A percentile compares a stretch with the other conserved stretches of the same genome.
phyloP scores from a whole-genome alignment of 495 filamentous ascomycete species.

The Neurospora sp. region DNA sequence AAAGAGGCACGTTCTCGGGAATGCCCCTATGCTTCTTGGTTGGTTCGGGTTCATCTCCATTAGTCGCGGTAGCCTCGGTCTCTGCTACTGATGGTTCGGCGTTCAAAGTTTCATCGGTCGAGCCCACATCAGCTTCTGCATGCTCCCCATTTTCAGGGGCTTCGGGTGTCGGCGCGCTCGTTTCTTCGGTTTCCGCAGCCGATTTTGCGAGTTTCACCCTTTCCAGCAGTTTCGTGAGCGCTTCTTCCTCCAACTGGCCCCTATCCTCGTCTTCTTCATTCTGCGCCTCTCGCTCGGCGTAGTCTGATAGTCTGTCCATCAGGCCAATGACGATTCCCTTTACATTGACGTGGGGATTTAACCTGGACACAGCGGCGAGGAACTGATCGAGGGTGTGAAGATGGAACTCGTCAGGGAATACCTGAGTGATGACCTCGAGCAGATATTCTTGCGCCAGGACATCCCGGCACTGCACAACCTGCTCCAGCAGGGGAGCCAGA shows the following conservation, averaged over 20 bases:
- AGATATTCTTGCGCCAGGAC: conserved; percentile 96
- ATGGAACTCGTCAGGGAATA: conserved; percentile 97
- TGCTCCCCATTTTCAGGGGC: conserved; percentile 11
- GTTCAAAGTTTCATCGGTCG: conserved; percentile 10
- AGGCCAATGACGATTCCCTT: conserved; percentile 97
- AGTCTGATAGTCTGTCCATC: conserved; percentile 91
- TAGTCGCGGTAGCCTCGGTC: conserved; percentile 30
- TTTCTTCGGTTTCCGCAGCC: conserved; percentile 24
- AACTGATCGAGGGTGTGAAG: conserved; percentile 92
- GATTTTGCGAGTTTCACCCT: conserved; percentile 64
- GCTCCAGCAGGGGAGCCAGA: conserved; percentile 78
- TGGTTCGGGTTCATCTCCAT: conserved; percentile 28
- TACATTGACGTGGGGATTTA: conserved; percentile 93
- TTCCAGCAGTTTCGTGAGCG: conserved; percentile 63
- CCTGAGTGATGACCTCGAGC: conserved; percentile 94
- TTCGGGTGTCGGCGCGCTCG: conserved; percentile 5
- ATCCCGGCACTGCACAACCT: conserved; percentile 96
- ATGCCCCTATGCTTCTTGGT: conserved; percentile 55
- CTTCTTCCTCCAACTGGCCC: conserved; percentile 73
- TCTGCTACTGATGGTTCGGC: conserved; percentile 29
- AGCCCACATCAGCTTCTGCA: conserved; percentile 11
- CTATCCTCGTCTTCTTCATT: conserved; percentile 58
- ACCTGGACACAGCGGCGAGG: conserved; percentile 76
- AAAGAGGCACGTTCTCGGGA: conserved; percentile 78
- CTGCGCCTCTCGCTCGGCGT: conserved; percentile 80